Base-by-base conservation (phyloP, 1,284 basidiomycete species). In the Leccinum ponderosum region DNA sequence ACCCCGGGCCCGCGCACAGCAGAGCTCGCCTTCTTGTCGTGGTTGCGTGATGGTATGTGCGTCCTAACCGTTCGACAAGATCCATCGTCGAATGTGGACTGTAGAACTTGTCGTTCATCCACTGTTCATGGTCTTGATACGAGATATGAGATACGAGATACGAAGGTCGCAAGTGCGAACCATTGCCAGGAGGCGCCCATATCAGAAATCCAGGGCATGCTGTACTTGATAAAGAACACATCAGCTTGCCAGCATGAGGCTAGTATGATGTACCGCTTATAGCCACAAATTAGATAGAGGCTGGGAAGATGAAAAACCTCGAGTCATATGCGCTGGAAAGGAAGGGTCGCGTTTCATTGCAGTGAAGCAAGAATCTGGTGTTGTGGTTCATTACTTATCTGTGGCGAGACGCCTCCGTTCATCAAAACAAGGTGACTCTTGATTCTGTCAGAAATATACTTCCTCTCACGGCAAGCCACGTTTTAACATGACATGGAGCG, bases 321-420 rank as follows among this genome's bases (percentile, higher is more conserved):
- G 42, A 61, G 63, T 58, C 48, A 58, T 52, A 29, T 31, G 27
- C 35, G 42, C 50, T 59, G 65, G 33, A 56, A 65, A 48, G 48
- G 53, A 56, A 47, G 39, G 14, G 33, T 14, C 37, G 53, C 42
- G 9, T 44, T 6, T 44, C 4, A 44, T 55, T 56, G 65, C 31
- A 33, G 31, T 33, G 31, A 33, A 33, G 31, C 31, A 33, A 33
- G 31, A 33, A 33, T 33, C 31, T 33, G 31, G 4, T 33, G 4
- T 33, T 33, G 31, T 33, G 31, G 31, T 33, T 33, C 31, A 33
- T 31, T 31, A 31, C 31, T 54, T 37, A 55, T 66, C 68, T 66
- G 68, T 69, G 69, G 68, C 66, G 52, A 56, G 50, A 68, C 25
- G 59, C 29, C 6, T 17, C 53, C 48, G 20, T 37, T 65, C 31